Conservation (phyloP, 176 grass and related monocot species). For the Hsuehochloa calcarea region DNA sequence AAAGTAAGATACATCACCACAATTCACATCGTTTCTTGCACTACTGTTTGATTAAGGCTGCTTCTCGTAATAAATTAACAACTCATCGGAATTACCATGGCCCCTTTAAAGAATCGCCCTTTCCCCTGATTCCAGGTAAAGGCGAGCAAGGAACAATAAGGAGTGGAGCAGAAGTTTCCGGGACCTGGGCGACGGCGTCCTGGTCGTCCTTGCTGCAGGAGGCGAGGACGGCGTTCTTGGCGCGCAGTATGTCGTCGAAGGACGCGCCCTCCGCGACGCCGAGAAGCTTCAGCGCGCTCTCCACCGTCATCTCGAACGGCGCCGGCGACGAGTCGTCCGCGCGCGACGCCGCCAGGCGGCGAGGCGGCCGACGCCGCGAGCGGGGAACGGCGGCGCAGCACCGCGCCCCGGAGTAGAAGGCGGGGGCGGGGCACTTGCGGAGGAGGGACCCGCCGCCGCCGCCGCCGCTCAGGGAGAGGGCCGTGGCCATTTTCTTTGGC, state of each 20-base stretch:
- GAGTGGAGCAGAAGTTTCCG: constrained; percentile 4
- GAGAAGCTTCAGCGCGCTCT: constrained; percentile 83
- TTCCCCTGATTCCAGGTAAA: not conserved
- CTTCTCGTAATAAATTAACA: constrained; percentile 4
- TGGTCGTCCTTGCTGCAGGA: constrained; percentile 87
- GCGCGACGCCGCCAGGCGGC: constrained; percentile 51
- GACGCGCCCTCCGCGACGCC: constrained; percentile 66
- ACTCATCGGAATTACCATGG: not conserved
- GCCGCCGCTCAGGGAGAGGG: constrained; percentile 46
- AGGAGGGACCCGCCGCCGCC: constrained; percentile 32
- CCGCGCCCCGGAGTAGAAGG: not conserved
- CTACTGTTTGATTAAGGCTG: not conserved
- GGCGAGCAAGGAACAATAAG: not conserved
- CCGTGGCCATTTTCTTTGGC: constrained; percentile 57
- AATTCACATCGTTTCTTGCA: constrained; percentile 14
- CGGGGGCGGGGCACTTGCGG: constrained; percentile 18
- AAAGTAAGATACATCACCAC: not conserved
- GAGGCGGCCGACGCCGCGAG: constrained; percentile 28
- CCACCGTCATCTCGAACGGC: constrained; percentile 81
- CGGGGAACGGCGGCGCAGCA: constrained; percentile 23
- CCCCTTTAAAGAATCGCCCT: not conserved
- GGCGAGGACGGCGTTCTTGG: constrained; percentile 78
- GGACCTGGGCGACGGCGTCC: constrained; percentile 76
- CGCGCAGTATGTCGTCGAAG: constrained; percentile 92
- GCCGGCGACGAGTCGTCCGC: constrained; percentile 72